phyloP scores from a whole-genome alignment of 768 basidiomycete genomes.

The Tremella fuciformis region DNA sequence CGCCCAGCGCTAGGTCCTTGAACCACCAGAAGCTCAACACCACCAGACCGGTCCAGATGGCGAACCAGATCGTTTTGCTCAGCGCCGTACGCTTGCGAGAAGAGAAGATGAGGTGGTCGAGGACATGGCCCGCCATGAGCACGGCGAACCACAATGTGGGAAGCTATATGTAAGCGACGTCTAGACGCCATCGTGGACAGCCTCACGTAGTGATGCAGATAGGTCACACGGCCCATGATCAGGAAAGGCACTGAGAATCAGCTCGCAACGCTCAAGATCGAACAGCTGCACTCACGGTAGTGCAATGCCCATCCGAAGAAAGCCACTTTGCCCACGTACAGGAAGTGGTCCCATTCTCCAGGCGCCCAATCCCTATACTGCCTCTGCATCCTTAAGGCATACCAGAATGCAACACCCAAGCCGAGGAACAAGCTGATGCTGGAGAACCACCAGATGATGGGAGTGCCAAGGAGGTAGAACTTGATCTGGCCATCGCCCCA shows the following conservation, averaged over 20 bases:
- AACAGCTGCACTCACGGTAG: slow-evolving; percentile 61
- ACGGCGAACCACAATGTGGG: slow-evolving; percentile 97
- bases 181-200: background rate
- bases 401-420: slow-evolving; percentile 59
- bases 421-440: slow-evolving; percentile 60
- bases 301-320: slow-evolving; percentile 90
- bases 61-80: slow-evolving; percentile 73
- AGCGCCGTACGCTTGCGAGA: slow-evolving; percentile 55
- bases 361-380: slow-evolving; percentile 84
- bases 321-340: slow-evolving; percentile 88
- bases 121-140: slow-evolving; percentile 80
- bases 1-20: slow-evolving; percentile 80
- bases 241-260: slow-evolving; percentile 75
- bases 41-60: slow-evolving; percentile 60
- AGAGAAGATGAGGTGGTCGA: slow-evolving; percentile 90
- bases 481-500: slow-evolving; percentile 86
- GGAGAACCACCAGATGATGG: slow-evolving; percentile 85
- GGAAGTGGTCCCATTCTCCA: slow-evolving; percentile 92
- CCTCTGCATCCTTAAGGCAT: slow-evolving; percentile 77
- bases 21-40: slow-evolving; percentile 94
- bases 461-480: slow-evolving; percentile 91
- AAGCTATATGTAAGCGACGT: slow-evolving; percentile 57
- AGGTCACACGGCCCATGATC: slow-evolving; percentile 91
- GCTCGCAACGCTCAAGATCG: background rate
- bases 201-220: slow-evolving; percentile 91